A percentile compares a stretch with the other conserved stretches of the same genome.
phyloP scores from a whole-genome alignment of 768 basidiomycete genomes.

The Agrocybe praecox region DNA sequence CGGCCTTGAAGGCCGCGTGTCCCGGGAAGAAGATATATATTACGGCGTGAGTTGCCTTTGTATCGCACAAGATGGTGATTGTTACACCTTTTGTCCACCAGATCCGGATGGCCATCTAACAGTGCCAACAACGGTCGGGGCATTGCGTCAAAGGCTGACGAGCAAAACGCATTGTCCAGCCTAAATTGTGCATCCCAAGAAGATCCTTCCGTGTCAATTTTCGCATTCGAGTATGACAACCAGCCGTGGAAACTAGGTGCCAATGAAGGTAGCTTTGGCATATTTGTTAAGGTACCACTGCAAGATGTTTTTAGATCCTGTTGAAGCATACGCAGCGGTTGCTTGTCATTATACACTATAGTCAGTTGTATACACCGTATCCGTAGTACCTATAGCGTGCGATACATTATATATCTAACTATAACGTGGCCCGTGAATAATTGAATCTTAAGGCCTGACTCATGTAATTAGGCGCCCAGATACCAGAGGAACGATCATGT shows the following conservation, averaged over 20 bases:
- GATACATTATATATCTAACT: no score
- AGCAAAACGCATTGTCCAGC: slow-evolving; percentile 32
- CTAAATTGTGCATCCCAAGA: slow-evolving; percentile 37
- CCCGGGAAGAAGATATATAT: slow-evolving; percentile 40
- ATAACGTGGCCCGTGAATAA: no score
- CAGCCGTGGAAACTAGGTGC: slow-evolving; percentile 39
- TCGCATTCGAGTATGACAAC: slow-evolving; percentile 43
- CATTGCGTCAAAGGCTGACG: slow-evolving; percentile 31
- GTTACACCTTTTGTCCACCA: slow-evolving; percentile 16
- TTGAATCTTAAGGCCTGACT: no score
- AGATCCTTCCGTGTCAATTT: slow-evolving; percentile 34
- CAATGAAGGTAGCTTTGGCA: slow-evolving; percentile 42
- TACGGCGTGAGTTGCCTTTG: slow-evolving; percentile 36
- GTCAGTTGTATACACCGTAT: no score
- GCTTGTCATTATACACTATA: no score
- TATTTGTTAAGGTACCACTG: slow-evolving; percentile 33
- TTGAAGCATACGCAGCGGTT: no score
- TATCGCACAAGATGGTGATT: no score
- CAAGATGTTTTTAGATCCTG: not conserved
- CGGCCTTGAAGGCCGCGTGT: slow-evolving; percentile 36
- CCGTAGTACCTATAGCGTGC: no score
- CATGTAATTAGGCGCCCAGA: no score
- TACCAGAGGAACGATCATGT: no score
- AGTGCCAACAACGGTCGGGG: slow-evolving; percentile 30
- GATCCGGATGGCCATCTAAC: slow-evolving; percentile 44